phyloP scores from a whole-genome alignment of 768 basidiomycete genomes.

The Trametes gibbosa region DNA sequence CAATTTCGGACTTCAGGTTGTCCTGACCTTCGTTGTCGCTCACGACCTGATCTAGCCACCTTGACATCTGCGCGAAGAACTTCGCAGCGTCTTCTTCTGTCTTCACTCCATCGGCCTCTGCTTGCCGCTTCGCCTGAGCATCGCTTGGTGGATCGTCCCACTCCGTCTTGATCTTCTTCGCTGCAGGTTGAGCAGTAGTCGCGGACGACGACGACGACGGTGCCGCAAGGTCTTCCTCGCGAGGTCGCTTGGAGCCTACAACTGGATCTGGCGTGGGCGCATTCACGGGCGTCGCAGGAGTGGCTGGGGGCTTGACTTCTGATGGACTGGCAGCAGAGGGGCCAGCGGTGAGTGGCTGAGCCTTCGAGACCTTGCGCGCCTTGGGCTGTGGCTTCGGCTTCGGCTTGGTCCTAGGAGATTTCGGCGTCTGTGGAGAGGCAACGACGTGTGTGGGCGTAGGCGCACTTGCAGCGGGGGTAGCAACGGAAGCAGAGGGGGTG shows the following conservation, averaged over 20 bases:
- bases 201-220: neutral
- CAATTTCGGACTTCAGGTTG: constrained; percentile 44
- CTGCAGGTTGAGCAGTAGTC: constrained; percentile 6
- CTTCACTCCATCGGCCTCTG: constrained; percentile 47
- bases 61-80: constrained; percentile 63
- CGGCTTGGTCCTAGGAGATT: constrained; percentile 64
- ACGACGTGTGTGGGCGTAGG: constrained; percentile 38
- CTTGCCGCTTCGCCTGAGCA: constrained; percentile 39
- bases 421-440: constrained; percentile 64
- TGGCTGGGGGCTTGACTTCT: constrained; percentile 21
- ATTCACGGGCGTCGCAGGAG: constrained; percentile 19
- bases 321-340: constrained; percentile 30
- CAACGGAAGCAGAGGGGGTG: constrained; percentile 31
- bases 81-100: constrained; percentile 63
- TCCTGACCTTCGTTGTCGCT: constrained; percentile 43
- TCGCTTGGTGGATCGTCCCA: constrained; percentile 64
- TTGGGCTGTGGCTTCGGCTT: constrained; percentile 40
- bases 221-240: constrained; percentile 44
- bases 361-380: constrained; percentile 31
- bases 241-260: constrained; percentile 43
- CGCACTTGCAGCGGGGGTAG: constrained; percentile 51
- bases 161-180: constrained; percentile 66
- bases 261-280: constrained; percentile 21
- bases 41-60: constrained; percentile 54
- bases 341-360: constrained; percentile 24